A percentile compares a stretch with the other conserved stretches of the same genome.
Evolutionary conservation across 345 rosid species (phyloP).

Genomic region (Eucalyptus pauciflora): DNA sequence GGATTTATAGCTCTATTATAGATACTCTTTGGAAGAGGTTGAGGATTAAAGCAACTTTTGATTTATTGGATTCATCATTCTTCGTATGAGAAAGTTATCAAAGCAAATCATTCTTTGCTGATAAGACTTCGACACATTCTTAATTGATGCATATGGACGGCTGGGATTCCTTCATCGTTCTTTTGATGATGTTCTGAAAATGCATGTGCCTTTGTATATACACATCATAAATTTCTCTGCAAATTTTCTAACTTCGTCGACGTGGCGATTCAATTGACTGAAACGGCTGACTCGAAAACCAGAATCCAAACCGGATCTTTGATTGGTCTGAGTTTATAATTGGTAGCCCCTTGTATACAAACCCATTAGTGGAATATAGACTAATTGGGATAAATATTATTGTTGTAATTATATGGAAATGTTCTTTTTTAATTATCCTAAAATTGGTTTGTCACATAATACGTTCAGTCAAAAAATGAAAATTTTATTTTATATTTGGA

Average conservation of each 20-base stretch:
- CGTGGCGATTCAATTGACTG: neutral
- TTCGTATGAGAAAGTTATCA: constrained; percentile 44
- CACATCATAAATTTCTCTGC: neutral
- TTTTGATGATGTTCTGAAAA: constrained; percentile 58
- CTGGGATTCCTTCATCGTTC: constrained; percentile 40
- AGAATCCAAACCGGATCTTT: neutral
- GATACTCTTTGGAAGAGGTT: constrained; percentile 58
- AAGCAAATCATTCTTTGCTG: constrained; percentile 28
- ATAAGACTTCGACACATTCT: constrained; percentile 17
- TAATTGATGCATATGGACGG: constrained; percentile 66
- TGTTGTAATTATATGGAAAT: neutral
- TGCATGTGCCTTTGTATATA: constrained; percentile 17
- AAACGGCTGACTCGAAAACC: neutral
- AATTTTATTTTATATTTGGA: neutral
- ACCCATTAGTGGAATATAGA: neutral
- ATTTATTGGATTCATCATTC: constrained; percentile 42
- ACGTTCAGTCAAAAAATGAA: too few relatives aligned
- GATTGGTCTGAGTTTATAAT: neutral
- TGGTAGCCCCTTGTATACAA: neutral
- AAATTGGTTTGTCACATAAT: neutral
- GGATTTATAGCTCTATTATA: constrained; percentile 58
- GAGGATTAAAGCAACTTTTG: constrained; percentile 55
- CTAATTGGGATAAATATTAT: neutral
- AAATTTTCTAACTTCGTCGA: neutral
- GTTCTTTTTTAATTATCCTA: too few relatives aligned